These are phyloP conservation scores for Xylaria sp. DNA, from an alignment of 2,329 filamentous ascomycete species.

Conservation along the genomic window DNA sequence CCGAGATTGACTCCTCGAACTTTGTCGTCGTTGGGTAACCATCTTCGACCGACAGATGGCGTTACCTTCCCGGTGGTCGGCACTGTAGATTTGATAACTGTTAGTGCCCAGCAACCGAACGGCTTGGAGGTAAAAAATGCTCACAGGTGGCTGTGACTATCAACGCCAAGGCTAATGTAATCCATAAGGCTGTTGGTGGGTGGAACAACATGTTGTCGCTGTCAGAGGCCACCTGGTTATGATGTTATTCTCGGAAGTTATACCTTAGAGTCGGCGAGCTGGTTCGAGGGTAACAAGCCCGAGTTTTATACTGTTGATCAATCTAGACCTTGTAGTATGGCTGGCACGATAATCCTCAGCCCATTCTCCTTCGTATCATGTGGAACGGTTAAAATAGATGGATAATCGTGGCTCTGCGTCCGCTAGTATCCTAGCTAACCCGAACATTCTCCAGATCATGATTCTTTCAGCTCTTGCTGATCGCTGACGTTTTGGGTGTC, in stretches of 20 bases:
- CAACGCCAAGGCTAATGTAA: neutral
- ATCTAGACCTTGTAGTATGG: constrained; percentile 4
- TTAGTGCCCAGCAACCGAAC: neutral
- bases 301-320: neutral
- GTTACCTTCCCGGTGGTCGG: neutral
- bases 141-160: constrained; percentile 18
- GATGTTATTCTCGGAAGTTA: neutral
- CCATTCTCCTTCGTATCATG: neutral
- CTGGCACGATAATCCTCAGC: neutral
- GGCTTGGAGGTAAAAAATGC: neutral
- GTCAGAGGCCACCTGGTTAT: neutral
- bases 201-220: constrained; percentile 16
- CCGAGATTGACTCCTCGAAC: constrained; percentile 61
- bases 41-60: constrained; percentile 17
- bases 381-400: neutral
- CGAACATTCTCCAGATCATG: constrained; percentile 6
- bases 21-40: constrained; percentile 36
- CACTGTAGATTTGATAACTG: constrained; percentile 2
- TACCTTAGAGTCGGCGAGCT: neutral
- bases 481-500: constrained; percentile 14
- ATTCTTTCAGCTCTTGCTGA: constrained; percentile 20
- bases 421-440: neutral
- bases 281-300: neutral
- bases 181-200: constrained; percentile 6
- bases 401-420: neutral